phyloP scores from a whole-genome alignment of 306 rosid genomes.

The Corylus americana region DNA sequence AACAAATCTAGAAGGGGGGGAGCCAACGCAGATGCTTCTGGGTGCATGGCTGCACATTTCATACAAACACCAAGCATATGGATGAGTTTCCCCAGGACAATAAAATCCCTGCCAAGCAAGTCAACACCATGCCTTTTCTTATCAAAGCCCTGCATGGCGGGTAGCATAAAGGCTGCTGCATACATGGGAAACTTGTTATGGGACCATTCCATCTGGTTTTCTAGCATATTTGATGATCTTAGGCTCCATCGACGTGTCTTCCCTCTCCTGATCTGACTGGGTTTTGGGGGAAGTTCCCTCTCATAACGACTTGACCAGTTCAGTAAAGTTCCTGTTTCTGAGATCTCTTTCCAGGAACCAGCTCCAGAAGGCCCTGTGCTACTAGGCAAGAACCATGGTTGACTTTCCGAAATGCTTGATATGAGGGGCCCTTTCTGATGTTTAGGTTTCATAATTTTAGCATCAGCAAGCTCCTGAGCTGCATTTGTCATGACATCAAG shows the following conservation, averaged over 20 bases:
- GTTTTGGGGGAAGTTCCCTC: constrained; percentile 78
- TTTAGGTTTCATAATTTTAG: constrained; percentile 57
- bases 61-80: constrained; percentile 91
- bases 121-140: constrained; percentile 92
- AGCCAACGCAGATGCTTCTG: constrained; percentile 84
- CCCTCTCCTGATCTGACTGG: constrained; percentile 68
- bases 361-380: constrained; percentile 73
- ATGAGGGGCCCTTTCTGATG: constrained; percentile 59
- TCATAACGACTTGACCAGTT: constrained; percentile 85
- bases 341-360: constrained; percentile 80
- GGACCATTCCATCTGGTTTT: constrained; percentile 64
- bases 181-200: constrained; percentile 86
- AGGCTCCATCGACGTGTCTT: constrained; percentile 84
- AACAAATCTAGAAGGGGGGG: constrained; percentile 82
- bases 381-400: constrained; percentile 92
- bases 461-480: constrained; percentile 83
- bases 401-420: constrained; percentile 68
- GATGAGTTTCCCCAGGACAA: constrained; percentile 85
- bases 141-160: constrained; percentile 94
- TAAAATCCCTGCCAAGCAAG: constrained; percentile 87
- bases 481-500: constrained; percentile 94
- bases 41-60: constrained; percentile 94
- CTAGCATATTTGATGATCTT: constrained; percentile 41
- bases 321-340: constrained; percentile 60
- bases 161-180: constrained; percentile 98